Base-by-base conservation (phyloP, 176 grass and related monocot species). In the Oryza officinalis region DNA sequence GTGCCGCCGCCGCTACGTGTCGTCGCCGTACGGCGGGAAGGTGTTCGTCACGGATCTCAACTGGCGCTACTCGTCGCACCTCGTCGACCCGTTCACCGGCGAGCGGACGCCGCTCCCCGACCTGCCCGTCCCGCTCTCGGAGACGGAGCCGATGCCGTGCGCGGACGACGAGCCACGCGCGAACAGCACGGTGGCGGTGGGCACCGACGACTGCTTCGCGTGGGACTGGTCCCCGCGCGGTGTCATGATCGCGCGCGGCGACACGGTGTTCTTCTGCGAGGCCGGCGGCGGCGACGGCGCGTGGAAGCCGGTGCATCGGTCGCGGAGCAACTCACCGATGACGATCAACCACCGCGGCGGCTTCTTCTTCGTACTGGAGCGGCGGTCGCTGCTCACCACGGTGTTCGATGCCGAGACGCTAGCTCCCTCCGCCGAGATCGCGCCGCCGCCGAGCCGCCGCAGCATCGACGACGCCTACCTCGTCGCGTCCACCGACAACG, bases 191-290 rank as follows among this genome's bases (percentile, higher is more conserved):
- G 37, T 30, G n/a, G 3, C 35, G 8, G 8, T 9, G 14, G 49
- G 5, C 13, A 88, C 68, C 14, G 81, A 79, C 67, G 87, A 88
- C 14, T 60, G 68, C 33, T 65, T 88, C 33, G 68, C 87, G 3
- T 88, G 87, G 81, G 87, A 88, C 75, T 88, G 81, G 75, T 88
- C 87, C 20, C 87, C 87, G 26, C 20, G 2, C 10, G 87, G 68
- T 27, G 61, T 80, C 25, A 27, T 88, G 60, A 27, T 80, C 3
- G 75, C 75, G 2, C 75, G 76, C 37, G 76, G 87, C 46, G 87
- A 88, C 76, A 88, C 87, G 27, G 69, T 38, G 11, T 88, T 88
- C 81, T 88, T 84, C 76, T 43, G 27, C 15, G 10, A 1, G 67
- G 2, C 45, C 10, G 40, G 27, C 63, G 13, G 65, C 73, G 65